Evolutionary conservation across 1,139 yeast genomes (phyloP).

Genomic region (Saccharomyces hybrid): DNA sequence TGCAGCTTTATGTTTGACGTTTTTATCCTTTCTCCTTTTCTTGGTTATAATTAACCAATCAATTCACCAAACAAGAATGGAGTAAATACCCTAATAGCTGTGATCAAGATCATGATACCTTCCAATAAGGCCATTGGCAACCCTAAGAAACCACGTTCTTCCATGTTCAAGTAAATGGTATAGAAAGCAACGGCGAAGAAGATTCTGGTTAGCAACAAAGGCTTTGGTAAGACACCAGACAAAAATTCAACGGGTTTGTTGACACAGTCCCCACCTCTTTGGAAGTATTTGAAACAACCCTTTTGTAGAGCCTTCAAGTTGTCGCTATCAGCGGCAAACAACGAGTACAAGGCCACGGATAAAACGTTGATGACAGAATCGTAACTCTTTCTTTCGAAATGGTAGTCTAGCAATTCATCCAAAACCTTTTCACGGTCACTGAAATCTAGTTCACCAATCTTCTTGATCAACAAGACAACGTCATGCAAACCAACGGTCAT

Average conservation of each 20-base stretch:
- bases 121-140: conserved; percentile 69
- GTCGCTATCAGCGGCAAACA: conserved; percentile 78
- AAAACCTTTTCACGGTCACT: conserved; percentile 48
- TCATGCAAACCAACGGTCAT: conserved; percentile 97
- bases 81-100: conserved; percentile 72
- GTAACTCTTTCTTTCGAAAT: conserved; percentile 64
- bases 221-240: conserved; percentile 73
- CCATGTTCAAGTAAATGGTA: conserved; percentile 63
- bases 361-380: conserved; percentile 84
- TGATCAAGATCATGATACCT: conserved; percentile 57
- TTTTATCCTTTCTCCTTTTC: not conserved
- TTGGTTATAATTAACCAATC: conserved; percentile 23
- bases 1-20: not conserved
- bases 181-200: conserved; percentile 88
- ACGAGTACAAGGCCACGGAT: conserved; percentile 79
- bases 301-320: conserved; percentile 63
- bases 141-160: conserved; percentile 55
- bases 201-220: conserved; percentile 67
- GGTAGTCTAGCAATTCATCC: conserved; percentile 56
- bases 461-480: conserved; percentile 54
- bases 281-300: conserved; percentile 85
- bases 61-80: conserved; percentile 52
- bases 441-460: conserved; percentile 46
- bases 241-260: conserved; percentile 75
- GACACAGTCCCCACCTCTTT: conserved; percentile 75